phyloP scores from a whole-genome alignment of 495 filamentous ascomycete species.

The Niebla homalea region DNA sequence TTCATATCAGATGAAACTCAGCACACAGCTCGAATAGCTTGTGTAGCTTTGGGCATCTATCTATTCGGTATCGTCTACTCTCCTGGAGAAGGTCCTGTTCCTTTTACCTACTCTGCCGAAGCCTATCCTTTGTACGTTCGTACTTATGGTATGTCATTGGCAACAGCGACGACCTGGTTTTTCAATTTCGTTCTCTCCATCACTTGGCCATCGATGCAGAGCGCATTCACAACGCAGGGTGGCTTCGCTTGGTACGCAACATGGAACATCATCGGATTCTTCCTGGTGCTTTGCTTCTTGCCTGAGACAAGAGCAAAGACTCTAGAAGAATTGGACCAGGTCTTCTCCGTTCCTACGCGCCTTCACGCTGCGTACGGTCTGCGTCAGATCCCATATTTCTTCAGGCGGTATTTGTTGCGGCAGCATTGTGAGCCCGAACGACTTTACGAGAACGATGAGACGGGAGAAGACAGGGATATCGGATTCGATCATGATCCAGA shows the following conservation, averaged over 20 bases:
- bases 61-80: conserved; percentile 66
- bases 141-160: conserved; percentile 52
- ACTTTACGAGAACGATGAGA: conserved; percentile 12
- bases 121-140: conserved; percentile 68
- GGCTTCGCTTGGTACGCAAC: conserved; percentile 48
- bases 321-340: conserved; percentile 33
- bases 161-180: conserved; percentile 57
- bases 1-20: conserved; percentile 44
- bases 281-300: conserved; percentile 27
- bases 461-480: conserved; percentile 7
- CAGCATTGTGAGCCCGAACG: conserved; percentile 26
- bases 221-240: conserved; percentile 41
- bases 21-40: conserved; percentile 36
- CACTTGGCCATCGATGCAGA: conserved; percentile 47
- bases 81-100: conserved; percentile 41
- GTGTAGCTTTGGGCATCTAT: conserved; percentile 58
- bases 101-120: conserved; percentile 60
- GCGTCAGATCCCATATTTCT: conserved; percentile 34
- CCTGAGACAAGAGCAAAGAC: conserved; percentile 35
- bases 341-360: conserved; percentile 30
- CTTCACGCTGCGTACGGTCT: conserved; percentile 25
- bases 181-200: conserved; percentile 55
- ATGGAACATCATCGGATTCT: conserved; percentile 31
- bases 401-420: conserved; percentile 31
- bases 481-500: conserved; percentile 12